Evolutionary conservation across 78 protist species (phyloP).

Genomic region (Capsaspora owczarzaki): DNA sequence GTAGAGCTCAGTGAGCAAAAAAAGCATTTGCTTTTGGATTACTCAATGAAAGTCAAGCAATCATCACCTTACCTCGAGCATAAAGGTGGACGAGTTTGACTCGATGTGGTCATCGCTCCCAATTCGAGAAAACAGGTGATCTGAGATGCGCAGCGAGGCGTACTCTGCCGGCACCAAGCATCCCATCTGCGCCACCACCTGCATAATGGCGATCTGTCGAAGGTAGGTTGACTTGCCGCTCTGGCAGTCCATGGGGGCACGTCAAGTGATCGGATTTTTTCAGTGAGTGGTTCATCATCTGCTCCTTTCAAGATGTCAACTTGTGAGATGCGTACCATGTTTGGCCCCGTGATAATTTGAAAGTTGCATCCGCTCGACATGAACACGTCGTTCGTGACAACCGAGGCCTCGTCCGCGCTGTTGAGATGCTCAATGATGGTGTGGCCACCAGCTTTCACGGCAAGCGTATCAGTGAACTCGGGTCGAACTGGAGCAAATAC

Average conservation of each 20-base stretch:
- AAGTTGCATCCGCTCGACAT: not conserved
- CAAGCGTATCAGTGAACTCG: constrained; percentile 1
- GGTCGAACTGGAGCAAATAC: not conserved
- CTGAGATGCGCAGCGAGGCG: constrained; percentile 24
- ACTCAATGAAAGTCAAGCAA: not conserved
- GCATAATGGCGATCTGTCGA: constrained; percentile 15
- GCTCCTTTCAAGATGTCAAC: no score
- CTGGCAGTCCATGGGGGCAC: no score
- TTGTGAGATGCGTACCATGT: constrained; percentile 48
- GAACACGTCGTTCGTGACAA: constrained; percentile 3
- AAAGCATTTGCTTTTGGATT: not conserved
- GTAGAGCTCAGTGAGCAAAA: no score
- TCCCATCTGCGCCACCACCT: constrained; percentile 47
- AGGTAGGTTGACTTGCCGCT: constrained; percentile 47
- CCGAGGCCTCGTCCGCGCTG: not conserved
- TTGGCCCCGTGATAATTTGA: constrained; percentile 41
- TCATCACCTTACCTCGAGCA: constrained; percentile 9
- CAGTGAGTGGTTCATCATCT: no score
- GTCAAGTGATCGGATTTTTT: no score
- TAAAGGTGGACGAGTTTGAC: constrained; percentile 28
- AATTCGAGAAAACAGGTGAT: constrained; percentile 33
- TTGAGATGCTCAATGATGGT: not conserved
- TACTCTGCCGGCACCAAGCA: constrained; percentile 35
- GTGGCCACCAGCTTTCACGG: constrained; percentile 4
- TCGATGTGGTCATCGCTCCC: constrained; percentile 29